phyloP scores from a whole-genome alignment of 257 asterid genomes.

The Solanum habrochaites region DNA sequence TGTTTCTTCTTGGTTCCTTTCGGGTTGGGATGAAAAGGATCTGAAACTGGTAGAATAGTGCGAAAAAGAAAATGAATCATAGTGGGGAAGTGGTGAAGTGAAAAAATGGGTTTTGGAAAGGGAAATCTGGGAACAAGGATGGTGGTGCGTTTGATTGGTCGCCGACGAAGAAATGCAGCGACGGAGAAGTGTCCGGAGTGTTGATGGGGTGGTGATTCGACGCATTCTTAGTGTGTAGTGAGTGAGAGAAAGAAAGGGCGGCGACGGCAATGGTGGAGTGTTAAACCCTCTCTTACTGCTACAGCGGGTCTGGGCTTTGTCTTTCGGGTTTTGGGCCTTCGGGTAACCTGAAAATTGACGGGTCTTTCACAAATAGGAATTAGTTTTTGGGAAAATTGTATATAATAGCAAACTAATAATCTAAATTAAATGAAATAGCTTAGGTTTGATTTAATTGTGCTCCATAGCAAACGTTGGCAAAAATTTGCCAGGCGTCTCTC shows the following conservation, averaged over 20 bases:
- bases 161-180: conserved; percentile 22
- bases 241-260: not conserved
- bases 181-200: conserved; percentile 34
- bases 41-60: conserved; percentile 6
- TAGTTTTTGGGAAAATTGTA: no score
- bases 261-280: not conserved
- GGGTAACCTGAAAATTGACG: not conserved
- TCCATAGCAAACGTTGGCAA: no score
- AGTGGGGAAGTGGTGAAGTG: conserved; percentile 3
- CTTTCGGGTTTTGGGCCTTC: not conserved
- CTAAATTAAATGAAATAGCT: no score
- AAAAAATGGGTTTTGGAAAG: not conserved
- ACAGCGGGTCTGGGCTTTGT: not conserved
- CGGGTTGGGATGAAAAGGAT: conserved; percentile 27
- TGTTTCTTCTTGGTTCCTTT: conserved; percentile 1
- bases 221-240: conserved; percentile 39
- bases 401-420: no score
- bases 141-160: conserved; percentile 7
- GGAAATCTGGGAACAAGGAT: not conserved
- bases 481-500: no score
- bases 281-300: not conserved
- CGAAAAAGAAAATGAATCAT: conserved; percentile 1
- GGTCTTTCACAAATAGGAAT: not conserved
- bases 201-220: conserved; percentile 21
- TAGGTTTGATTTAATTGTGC: no score